Percentiles rank a stretch among this genome's conserved stretches.
These are phyloP conservation scores for Gnomoniopsis sp. DNA, from an alignment of 2,329 filamentous ascomycete species.

Conservation along the genomic window DNA sequence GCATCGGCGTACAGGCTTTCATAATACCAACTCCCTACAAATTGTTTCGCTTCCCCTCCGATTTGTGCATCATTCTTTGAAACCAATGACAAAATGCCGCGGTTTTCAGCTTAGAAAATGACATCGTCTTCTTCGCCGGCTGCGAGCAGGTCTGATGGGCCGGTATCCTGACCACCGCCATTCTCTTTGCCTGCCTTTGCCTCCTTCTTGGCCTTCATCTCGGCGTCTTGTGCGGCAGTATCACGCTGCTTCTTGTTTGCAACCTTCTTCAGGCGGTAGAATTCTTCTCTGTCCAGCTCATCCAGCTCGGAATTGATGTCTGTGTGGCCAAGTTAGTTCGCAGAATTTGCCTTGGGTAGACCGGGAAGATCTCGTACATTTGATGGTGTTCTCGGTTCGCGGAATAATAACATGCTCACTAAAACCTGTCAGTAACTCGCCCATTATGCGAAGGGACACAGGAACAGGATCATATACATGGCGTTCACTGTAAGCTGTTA, in stretches of 20 bases:
- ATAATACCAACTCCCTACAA: conserved; percentile 22
- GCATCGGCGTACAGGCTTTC: conserved; percentile 7
- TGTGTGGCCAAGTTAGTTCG: conserved; percentile 27
- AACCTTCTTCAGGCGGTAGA: conserved; percentile 95
- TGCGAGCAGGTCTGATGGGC: conserved; percentile 64
- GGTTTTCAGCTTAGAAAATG: conserved; percentile 61
- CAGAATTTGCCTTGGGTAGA: background rate
- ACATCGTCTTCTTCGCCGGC: conserved; percentile 79
- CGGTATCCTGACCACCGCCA: conserved; percentile 37
- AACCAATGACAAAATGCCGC: background rate
- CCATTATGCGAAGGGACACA: too few species aligned
- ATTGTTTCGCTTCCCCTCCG: conserved; percentile 7
- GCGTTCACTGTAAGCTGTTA: conserved; percentile 69
- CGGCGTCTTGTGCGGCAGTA: conserved; percentile 66
- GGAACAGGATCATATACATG: conserved; percentile 58
- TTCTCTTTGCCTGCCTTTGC: conserved; percentile 38
- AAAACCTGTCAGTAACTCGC: conserved; percentile 21
- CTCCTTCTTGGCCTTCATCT: conserved; percentile 71
- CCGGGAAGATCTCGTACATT: conserved; percentile 56
- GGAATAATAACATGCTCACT: conserved; percentile 95
- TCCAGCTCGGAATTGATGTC: conserved; percentile 98
- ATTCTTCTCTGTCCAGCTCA: conserved; percentile 95
- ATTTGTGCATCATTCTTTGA: conserved; percentile 11
- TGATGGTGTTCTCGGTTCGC: conserved; percentile 98
- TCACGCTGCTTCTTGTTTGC: conserved; percentile 81